Base-by-base conservation (phyloP, 1,139 yeast genomes). In the Lodderomyces elongisporus region DNA sequence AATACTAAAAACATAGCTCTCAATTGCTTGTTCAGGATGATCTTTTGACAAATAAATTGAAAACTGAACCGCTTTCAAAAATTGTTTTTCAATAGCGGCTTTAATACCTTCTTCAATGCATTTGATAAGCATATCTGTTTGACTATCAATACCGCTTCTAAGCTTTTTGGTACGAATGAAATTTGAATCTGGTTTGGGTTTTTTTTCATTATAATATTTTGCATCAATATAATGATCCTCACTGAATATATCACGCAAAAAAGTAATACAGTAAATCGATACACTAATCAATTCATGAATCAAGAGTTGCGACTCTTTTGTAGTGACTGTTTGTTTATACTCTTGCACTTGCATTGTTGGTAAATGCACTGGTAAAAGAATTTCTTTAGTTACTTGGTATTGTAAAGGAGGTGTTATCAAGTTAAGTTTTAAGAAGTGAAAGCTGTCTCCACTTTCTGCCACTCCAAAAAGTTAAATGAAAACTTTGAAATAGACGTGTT, bases 181-280 rank as follows among this genome's bases (percentile, higher is more conserved):
- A n/a, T 44, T 45, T 18, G 37, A 18, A n/a, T 35, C 36, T 4
- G 47, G 4, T 40, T 40, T 35, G 30, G 30, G 21, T 8, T 31
- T 17, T 49, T 54, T 30, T 33, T 57, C 54, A 16, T 52, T 52
- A 5, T 58, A 57, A 45, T 66, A 68, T 23, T 56, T 48, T 37
- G 61, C 62, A 42, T 72, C 76, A 14, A 54, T 53, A 44, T 72
- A 75, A 42, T 57, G 58, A 3, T 60, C 65, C 36, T 74, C 77
- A 5, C 67, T 69, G 39, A 75, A 74, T 14, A 74, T 47, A 2
- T 74, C 73, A 38, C 81, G 54, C 17, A 74, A 48, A 43, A 62
- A 74, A 1, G 75, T 66, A n/a, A 74, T 54, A 42, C 78, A 70
- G 1, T 77, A 74, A 40, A 74, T 56, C 0, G 76, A 66, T 61